Evolutionary conservation across 352 stramenopile species (phyloP), one percentile per base, ranked within the genome.

Genomic region (Phytophthora agathidicida): DNA sequence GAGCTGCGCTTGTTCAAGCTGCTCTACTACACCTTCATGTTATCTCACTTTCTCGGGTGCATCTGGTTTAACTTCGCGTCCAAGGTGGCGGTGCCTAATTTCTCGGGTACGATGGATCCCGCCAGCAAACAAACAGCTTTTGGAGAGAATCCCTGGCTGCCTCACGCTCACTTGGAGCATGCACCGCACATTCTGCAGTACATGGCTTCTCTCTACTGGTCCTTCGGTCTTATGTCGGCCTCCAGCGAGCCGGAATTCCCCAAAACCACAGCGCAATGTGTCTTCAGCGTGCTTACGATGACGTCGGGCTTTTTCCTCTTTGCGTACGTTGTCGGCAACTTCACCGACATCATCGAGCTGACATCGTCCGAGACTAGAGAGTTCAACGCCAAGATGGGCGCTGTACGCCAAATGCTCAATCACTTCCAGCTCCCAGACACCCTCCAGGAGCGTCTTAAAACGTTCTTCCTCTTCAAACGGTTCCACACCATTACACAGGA

Each of bases 401-500:
- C 70, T 3, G 35, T 92, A 9, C 75, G 80, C 0, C 77, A 89
- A 39, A 58, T 90, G 27, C 33, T 88, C 7, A 32, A 62, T 3
- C 78, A 92, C 37, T 92, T 90, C 27, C 45, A 76, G 23, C 58
- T 90, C 1, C 73, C 75, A 0, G 35, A 49, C 8, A 31, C 58
- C 3, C 69, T 90, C 7, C 55, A 71, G 39, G 65, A 83, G 1
- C 77, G 74, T 1, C 65, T 90, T 20, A 87, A 90, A 49, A 75
- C 71, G 1, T 90, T 78, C 38, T 79, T 77, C 42, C 84, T 88
- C 30, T 92, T 90, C 50, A 80, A 83, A 33, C 71, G 74, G 0
- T 92, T 77, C 31, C 82, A 90, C 42, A 76, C 75, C 3, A 92
- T 92, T 41, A 87, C 80, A 0, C 76, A 90, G 47, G 83, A 92